Evolutionary conservation across 306 rosid species (phyloP), one percentile per base, ranked within the genome.

Genomic region (Citrullus amarus): DNA sequence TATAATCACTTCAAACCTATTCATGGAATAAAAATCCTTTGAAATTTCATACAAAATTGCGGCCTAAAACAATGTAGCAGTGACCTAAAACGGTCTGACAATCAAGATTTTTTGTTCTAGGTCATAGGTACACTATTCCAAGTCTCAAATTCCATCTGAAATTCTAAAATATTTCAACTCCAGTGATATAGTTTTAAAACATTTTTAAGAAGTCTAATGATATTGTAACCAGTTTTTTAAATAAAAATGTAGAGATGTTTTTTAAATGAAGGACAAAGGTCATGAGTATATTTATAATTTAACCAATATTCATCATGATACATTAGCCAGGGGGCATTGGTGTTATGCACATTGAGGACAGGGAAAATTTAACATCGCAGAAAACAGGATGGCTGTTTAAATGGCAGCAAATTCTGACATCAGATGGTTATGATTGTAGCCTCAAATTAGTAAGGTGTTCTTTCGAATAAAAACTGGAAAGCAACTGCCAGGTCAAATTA

Each of bases 401-500:
- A 58, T 58, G 70, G 20, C 46, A 39, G 71, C 20, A 65, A 34
- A 34, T 65, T 65, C 71, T 65, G 54, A 22, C 74, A 41, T 65
- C 25, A 39, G 54, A 68, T 68, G 32, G 54, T 68, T 68, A 68
- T 68, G 54, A 41, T n/a, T 68, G 53, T 18, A 43, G 28, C 54
- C 54, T 68, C 20, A 41, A 68, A 68, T 68, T 68, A 68, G 75
- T 41, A 68, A 38, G 25, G 28, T n/a, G 75, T 12, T 15, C 16
- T 41, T 41, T 44, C 55, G 44, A 66, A 66, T 38, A 36, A 38
- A 66, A 38, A 2, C 72, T 65, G 25, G 6, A 16, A 65, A 66
- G 28, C 72, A 66, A 41, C 30, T 60, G 67, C 67, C 67, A 60
- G 67, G 67, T 60, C 67, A 60, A 68, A 68, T 68, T 68, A 68